A percentile compares a stretch with the other conserved stretches of the same genome.
phyloP scores from a whole-genome alignment of 208 protist genomes.

The Leishmania amazonensis region DNA sequence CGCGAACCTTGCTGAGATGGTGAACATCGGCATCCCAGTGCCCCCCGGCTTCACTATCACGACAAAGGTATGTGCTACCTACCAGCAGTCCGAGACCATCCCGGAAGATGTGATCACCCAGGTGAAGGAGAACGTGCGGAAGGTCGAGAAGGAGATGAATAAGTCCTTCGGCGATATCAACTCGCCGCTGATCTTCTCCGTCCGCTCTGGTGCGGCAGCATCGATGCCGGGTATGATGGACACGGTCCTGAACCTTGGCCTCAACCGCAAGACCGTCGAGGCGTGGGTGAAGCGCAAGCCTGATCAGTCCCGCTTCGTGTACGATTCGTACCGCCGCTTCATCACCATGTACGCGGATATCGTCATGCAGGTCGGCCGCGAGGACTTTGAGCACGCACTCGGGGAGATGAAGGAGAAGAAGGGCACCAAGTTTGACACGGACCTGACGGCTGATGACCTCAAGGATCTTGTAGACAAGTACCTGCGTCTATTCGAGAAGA shows the following conservation, averaged over 20 bases:
- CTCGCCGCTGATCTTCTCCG: slow-evolving; percentile 94
- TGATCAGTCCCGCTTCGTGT: slow-evolving; percentile 90
- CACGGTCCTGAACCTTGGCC: slow-evolving; percentile 95
- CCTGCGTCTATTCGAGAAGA: slow-evolving; percentile 64
- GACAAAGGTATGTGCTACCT: slow-evolving; percentile 84
- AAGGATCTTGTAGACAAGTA: slow-evolving; percentile 75
- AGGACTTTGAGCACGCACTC: slow-evolving; percentile 89
- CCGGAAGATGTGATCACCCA: slow-evolving; percentile 64
- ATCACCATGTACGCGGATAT: slow-evolving; percentile 96
- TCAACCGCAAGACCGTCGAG: slow-evolving; percentile 88
- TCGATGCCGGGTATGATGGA: slow-evolving; percentile 98
- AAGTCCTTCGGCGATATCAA: slow-evolving; percentile 78
- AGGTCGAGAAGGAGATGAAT: slow-evolving; percentile 87
- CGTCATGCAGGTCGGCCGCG: slow-evolving; percentile 86
- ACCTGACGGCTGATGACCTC: slow-evolving; percentile 83
- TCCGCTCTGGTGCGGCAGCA: slow-evolving; percentile 92
- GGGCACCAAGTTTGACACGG: slow-evolving; percentile 79
- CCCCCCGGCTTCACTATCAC: slow-evolving; percentile 95
- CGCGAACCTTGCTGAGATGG: slow-evolving; percentile 93
- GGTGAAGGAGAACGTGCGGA: slow-evolving; percentile 63
- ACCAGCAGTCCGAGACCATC: slow-evolving; percentile 65
- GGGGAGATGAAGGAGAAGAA: slow-evolving; percentile 75
- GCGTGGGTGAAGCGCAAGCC: slow-evolving; percentile 67
- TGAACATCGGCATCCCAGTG: slow-evolving; percentile 91
- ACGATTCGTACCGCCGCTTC: slow-evolving; percentile 95